Evolutionary conservation across 1,284 basidiomycete genomes (phyloP).

Genomic region (Puccinia coronata): DNA sequence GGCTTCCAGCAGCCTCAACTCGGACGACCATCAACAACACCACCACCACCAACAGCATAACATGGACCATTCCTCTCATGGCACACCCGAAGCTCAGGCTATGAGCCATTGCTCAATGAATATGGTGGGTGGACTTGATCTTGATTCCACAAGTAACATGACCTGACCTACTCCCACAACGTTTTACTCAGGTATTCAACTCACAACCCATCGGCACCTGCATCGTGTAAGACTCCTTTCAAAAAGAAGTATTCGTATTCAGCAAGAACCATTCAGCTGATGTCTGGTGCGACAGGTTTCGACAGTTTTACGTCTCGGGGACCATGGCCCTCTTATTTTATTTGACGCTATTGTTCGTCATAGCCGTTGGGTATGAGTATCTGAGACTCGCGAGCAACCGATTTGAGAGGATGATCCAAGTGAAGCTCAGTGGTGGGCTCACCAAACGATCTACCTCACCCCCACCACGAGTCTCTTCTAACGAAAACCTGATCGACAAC

Average conservation of each 20-base stretch:
- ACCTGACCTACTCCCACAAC: background rate
- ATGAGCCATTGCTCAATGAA: slow-evolving; percentile 44
- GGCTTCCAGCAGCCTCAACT: slow-evolving; percentile 10
- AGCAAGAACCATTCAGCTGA: background rate
- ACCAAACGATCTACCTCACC: slow-evolving; percentile 6
- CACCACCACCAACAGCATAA: slow-evolving; percentile 5
- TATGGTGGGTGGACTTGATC: slow-evolving; percentile 4
- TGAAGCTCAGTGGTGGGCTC: slow-evolving; percentile 12
- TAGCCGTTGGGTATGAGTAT: slow-evolving; percentile 42
- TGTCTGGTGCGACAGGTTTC: slow-evolving; percentile 8
- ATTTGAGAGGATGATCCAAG: slow-evolving; percentile 24
- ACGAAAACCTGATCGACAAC: slow-evolving; percentile 22
- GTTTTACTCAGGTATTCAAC: slow-evolving; percentile 36
- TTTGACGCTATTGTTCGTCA: slow-evolving; percentile 26
- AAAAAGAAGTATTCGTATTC: too few species aligned
- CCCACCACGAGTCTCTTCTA: background rate
- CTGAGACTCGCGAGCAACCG: slow-evolving; percentile 25
- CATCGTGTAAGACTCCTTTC: slow-evolving; percentile 37
- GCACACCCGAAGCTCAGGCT: background rate
- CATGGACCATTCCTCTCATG: slow-evolving; percentile 12
- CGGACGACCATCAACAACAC: slow-evolving; percentile 3
- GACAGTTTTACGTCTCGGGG: slow-evolving; percentile 44
- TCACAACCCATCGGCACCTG: slow-evolving; percentile 42
- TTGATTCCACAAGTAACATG: background rate
- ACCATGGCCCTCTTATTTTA: slow-evolving; percentile 31